Evolutionary conservation across 805 yeast species (phyloP), one percentile per base, ranked within the genome.

Genomic region (Candida insectalens): DNA sequence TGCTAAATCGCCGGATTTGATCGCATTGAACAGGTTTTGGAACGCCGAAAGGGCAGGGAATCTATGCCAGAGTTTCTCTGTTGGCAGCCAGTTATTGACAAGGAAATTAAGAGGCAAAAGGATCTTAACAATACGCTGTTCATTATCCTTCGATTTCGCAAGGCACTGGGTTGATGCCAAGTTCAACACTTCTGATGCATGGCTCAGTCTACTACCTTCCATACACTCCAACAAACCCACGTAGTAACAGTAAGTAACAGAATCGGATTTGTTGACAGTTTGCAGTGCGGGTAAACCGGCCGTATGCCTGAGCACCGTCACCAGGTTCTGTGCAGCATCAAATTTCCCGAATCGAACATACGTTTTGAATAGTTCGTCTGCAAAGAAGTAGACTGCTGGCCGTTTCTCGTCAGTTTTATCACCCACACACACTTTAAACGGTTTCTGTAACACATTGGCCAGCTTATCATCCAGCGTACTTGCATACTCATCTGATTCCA

Each of bases 401-500:
- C 77, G 67, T 49, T 82, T 80, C 19, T 69, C 69, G n/a, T 72
- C 69, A 39, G 74, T 75, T 37, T 88, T 68, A 54, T 87, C 96
- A 41, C 82, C 83, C 29, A 87, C 61, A 41, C 94, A 83, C 4
- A 81, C 50, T 37, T 80, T 83, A 58, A 84, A 81, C 5, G 88
- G 71, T 39, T 74, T 67, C 53, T 84, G 85, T 35, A 85, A 64
- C 3, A 44, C 49, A 29, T 51, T 51, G 6, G 54, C 57, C 35
- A 52, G 42, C 37, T 42, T 39, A 36, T 48, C 63, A 32, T 49
- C 51, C 14, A 47, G 19, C 4, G 31, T 15, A 8, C 33, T 19
- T 8, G 22, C 22, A 27, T 15, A 20, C 21, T 23, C 15, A 9
- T 17, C 18, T 6, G 13, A n/a, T 14, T 29, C 22, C 17, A 3